Evolutionary conservation across 2,329 filamentous ascomycete species (phyloP).

Genomic region (Colletotrichum viniferum): DNA sequence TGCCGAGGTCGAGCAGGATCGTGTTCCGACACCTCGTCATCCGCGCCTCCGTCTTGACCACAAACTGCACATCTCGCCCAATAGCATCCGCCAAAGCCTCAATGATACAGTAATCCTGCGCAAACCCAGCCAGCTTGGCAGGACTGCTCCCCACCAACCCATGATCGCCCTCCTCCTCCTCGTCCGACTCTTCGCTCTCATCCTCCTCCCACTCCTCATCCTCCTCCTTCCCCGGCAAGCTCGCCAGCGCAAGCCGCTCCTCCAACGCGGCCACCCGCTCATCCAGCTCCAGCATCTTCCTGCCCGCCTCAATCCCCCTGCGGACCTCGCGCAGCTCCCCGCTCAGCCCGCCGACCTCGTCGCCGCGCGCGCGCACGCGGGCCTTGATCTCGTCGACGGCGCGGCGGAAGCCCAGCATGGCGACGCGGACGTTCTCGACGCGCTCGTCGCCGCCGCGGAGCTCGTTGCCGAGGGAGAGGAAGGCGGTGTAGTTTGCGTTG

Average conservation of each 20-base stretch:
- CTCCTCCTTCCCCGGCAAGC: slow-evolving; percentile 35
- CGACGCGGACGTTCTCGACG: slow-evolving; percentile 88
- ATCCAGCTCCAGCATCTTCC: slow-evolving; percentile 70
- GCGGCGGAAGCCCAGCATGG: slow-evolving; percentile 82
- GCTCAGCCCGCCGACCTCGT: slow-evolving; percentile 66
- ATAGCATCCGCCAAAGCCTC: slow-evolving; percentile 47
- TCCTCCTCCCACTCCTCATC: slow-evolving; percentile 43
- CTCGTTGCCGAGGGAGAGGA: slow-evolving; percentile 81
- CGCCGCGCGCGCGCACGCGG: slow-evolving; percentile 66
- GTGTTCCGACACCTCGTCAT: slow-evolving; percentile 60
- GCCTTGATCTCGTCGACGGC: slow-evolving; percentile 78
- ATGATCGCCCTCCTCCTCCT: slow-evolving; percentile 29
- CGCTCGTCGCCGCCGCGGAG: slow-evolving; percentile 88
- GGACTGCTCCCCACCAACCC: slow-evolving; percentile 50
- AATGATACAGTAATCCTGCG: slow-evolving; percentile 48
- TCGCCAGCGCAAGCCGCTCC: slow-evolving; percentile 61
- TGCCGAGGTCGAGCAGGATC: slow-evolving; percentile 58
- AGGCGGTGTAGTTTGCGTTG: slow-evolving; percentile 93
- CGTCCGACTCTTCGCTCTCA: slow-evolving; percentile 30
- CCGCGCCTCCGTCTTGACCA: slow-evolving; percentile 57
- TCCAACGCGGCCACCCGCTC: slow-evolving; percentile 68
- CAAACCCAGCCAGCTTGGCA: slow-evolving; percentile 48
- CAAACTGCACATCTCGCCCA: slow-evolving; percentile 52
- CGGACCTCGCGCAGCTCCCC: slow-evolving; percentile 71
- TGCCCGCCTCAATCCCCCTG: slow-evolving; percentile 63